These are phyloP conservation scores for Arthrocladium fulminans DNA, from an alignment of 2,329 filamentous ascomycete species.

Conservation along the genomic window DNA sequence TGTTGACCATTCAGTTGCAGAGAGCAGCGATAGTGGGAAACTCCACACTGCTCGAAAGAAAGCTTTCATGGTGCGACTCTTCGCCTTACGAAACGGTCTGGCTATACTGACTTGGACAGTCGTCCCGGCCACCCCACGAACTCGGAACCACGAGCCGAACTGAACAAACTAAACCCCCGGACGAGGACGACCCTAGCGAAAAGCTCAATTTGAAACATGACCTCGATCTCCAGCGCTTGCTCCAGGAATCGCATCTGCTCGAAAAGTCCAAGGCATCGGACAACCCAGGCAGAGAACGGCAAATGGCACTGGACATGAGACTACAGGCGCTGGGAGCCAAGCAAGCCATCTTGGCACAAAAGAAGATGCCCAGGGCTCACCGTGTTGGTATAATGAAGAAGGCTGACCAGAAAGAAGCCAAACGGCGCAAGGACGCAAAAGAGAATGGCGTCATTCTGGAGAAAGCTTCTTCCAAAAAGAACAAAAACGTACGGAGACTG, in stretches of 20 bases:
- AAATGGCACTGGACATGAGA: conserved; percentile 75
- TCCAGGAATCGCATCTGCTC: conserved; percentile 86
- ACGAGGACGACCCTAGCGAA: conserved; percentile 48
- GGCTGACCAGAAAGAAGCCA: conserved; percentile 55
- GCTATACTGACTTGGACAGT: conserved; percentile 9
- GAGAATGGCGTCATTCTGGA: conserved; percentile 91
- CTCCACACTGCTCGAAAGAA: conserved; percentile 64
- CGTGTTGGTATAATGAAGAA: conserved; percentile 75
- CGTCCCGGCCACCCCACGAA: conserved; percentile 15
- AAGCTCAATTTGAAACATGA: conserved; percentile 74
- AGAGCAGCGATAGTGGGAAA: conserved; percentile 30
- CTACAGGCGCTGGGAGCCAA: conserved; percentile 75
- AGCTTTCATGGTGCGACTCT: conserved; percentile 60
- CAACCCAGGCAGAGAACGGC: conserved; percentile 61
- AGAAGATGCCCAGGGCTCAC: conserved; percentile 81
- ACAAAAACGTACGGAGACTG: conserved; percentile 41
- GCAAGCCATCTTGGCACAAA: conserved; percentile 62
- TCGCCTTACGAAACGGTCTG: neutral
- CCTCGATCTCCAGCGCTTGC: conserved; percentile 78
- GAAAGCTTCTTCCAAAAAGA: conserved; percentile 32
- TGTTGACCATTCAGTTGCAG: conserved; percentile 48
- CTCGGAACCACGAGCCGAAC: conserved; percentile 1
- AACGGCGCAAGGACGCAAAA: conserved; percentile 65
- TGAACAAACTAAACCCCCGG: conserved; percentile 9
- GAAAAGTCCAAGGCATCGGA: conserved; percentile 48